These are phyloP conservation scores for Phytophthora europaea DNA, from an alignment of 352 stramenopile genomes.

Conservation along the genomic window DNA sequence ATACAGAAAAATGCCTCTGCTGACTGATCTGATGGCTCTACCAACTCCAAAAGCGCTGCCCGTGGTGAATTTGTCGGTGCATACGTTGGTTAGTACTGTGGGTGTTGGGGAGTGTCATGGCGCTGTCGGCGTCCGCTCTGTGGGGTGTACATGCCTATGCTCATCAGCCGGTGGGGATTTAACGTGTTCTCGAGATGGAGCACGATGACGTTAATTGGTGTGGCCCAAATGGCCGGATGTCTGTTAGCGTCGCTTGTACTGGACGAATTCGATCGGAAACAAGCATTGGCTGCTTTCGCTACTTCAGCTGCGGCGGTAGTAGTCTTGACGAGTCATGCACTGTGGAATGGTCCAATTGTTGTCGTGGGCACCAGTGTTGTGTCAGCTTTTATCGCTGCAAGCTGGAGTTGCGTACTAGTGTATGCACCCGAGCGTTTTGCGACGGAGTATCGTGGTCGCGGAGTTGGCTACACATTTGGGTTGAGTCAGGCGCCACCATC, in stretches of 20 bases:
- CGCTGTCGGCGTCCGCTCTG: conserved; percentile 40
- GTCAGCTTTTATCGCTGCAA: conserved; percentile 20
- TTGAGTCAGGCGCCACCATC: conserved; percentile 19
- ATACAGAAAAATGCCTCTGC: background rate
- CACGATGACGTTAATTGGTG: conserved; percentile 18
- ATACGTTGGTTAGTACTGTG: conserved; percentile 39
- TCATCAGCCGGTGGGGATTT: conserved; percentile 40
- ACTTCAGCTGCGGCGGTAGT: background rate
- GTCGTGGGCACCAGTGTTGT: conserved; percentile 17
- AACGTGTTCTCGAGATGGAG: conserved; percentile 33
- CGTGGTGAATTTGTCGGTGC: background rate
- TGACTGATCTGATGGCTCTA: background rate
- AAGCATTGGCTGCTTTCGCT: conserved; percentile 14
- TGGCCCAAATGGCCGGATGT: conserved; percentile 27
- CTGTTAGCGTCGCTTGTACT: conserved; percentile 21
- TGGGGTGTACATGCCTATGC: conserved; percentile 33
- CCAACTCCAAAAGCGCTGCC: background rate
- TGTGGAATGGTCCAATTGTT: conserved; percentile 23
- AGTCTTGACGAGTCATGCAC: conserved; percentile 15
- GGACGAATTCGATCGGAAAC: conserved; percentile 16
- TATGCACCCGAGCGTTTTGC: conserved; percentile 23
- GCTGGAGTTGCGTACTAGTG: conserved; percentile 33
- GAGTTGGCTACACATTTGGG: conserved; percentile 30
- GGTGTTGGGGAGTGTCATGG: conserved; percentile 36
- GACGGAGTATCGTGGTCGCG: conserved; percentile 18